Evolutionary conservation across 78 protist genomes (phyloP), one percentile per base, ranked within the genome.

Genomic region (Dictyostelium discoideum): DNA sequence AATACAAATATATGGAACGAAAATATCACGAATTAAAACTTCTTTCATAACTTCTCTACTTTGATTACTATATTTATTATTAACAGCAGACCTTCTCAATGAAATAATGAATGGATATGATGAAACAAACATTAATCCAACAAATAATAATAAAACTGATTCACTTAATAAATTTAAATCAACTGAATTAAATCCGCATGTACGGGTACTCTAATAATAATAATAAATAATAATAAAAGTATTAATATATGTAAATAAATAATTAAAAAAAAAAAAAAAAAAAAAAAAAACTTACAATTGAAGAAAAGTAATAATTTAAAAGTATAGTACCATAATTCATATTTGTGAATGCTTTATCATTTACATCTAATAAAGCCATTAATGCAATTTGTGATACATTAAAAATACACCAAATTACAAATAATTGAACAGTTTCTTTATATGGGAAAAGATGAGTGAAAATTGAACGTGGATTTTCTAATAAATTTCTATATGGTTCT

Each of bases 101-200:
- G 87, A 82, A 73, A 90, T 79, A 5, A 90, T 78, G 37, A 89
- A 90, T 90, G 96, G 96, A 85, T 93, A 93, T 3, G 85, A 48
- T 16, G 88, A 77, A 24, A 93, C 88, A 88, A 87, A 93, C 96
- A 93, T 93, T 40, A 86, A 78, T n/a, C 88, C 92, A 5, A 86
- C 20, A 37, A 87, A 86, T 69, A 93, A 48, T 20, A 93, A 10
- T 29, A 93, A 50, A 22, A 86, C 94, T 22, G 90, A 82, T 4
- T 76, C 76, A 8, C 86, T 80, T 18, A 93, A 50, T 72, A 65
- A n/a, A 32, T 76, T 39, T 16, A 93, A 57, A 78, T 93, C 96
- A 13, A 93, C 22, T 44, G 92, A 87, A 76, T 86, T 93, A 65
- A 93, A 93, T 82, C 96, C 96, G 42, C 86, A 73, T 57, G 96